These are phyloP conservation scores for Yarrowia sp. DNA, from an alignment of 805 yeast species.

Conservation along the genomic window DNA sequence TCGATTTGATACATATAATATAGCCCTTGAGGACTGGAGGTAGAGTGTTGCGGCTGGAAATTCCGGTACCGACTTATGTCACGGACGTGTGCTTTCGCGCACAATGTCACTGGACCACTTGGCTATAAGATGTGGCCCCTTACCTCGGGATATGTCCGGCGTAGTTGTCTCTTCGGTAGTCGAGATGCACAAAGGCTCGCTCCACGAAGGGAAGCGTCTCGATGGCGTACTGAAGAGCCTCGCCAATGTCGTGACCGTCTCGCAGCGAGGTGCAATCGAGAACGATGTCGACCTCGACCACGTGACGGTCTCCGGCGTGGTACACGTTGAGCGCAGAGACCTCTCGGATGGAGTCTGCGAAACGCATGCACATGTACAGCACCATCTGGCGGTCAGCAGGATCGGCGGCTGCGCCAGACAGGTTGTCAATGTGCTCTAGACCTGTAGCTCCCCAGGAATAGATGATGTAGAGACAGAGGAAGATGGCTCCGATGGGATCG, in stretches of 20 bases:
- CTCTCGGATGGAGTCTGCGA: constrained; percentile 62
- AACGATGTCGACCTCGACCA: constrained; percentile 74
- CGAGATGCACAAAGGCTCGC: constrained; percentile 78
- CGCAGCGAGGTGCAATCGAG: constrained; percentile 52
- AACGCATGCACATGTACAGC: constrained; percentile 63
- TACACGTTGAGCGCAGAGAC: constrained; percentile 68
- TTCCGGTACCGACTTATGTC: constrained; percentile 7
- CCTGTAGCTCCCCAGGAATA: constrained; percentile 63
- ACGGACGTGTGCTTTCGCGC: constrained; percentile 25
- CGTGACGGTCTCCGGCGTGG: constrained; percentile 74
- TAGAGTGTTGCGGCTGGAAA: constrained; percentile 23
- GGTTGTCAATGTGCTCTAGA: constrained; percentile 67
- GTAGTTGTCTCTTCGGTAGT: constrained; percentile 35
- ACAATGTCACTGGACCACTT: constrained; percentile 15
- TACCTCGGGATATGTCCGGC: constrained; percentile 27
- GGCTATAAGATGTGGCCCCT: background rate
- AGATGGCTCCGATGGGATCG: constrained; percentile 71
- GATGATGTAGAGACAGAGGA: constrained; percentile 60
- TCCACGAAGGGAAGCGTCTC: constrained; percentile 77
- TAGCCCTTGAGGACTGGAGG: background rate
- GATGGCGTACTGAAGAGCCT: constrained; percentile 74
- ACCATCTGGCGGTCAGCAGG: constrained; percentile 62
- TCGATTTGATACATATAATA: background rate
- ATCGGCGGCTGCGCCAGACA: constrained; percentile 71
- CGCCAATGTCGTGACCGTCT: constrained; percentile 79